These are phyloP conservation scores for Hypocrella siamensis DNA, from an alignment of 2,329 filamentous ascomycete species.

Conservation along the genomic window DNA sequence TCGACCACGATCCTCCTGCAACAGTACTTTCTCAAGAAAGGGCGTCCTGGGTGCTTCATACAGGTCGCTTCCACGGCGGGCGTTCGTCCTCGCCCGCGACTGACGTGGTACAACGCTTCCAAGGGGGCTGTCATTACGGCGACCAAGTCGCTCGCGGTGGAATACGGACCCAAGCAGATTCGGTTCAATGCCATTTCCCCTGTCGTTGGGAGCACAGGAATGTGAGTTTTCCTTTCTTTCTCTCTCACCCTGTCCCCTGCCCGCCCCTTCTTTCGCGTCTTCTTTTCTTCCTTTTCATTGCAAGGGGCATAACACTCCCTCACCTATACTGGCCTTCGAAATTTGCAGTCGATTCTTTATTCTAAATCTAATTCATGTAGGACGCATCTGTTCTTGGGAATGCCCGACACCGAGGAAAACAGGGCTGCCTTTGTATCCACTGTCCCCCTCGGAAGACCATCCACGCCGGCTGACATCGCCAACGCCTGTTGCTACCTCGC, in stretches of 20 bases:
- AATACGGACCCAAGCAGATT: slow-evolving; percentile 58
- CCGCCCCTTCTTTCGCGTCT: no score
- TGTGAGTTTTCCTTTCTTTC: slow-evolving; percentile 19
- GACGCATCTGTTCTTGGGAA: slow-evolving; percentile 38
- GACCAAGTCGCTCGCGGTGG: slow-evolving; percentile 45
- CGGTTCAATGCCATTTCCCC: slow-evolving; percentile 60
- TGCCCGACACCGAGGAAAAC: slow-evolving; percentile 47
- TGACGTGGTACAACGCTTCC: slow-evolving; percentile 57
- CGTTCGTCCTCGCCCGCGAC: slow-evolving; percentile 39
- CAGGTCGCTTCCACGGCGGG: slow-evolving; percentile 51
- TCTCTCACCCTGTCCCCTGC: not conserved
- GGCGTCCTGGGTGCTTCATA: slow-evolving; percentile 43
- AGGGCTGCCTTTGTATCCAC: slow-evolving; percentile 36
- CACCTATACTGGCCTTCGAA: not conserved
- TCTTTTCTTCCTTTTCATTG: not conserved
- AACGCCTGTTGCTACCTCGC: slow-evolving; percentile 56
- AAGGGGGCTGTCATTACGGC: slow-evolving; percentile 51
- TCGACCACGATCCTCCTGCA: slow-evolving; percentile 43
- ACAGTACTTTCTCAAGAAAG: slow-evolving; percentile 37
- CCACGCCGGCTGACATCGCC: slow-evolving; percentile 49
- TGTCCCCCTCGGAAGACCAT: slow-evolving; percentile 37
- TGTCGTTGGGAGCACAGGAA: slow-evolving; percentile 48
- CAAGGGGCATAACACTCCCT: not conserved
- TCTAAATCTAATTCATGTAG: slow-evolving; percentile 10
- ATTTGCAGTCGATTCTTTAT: no score